Percentiles rank a stretch among this genome's conserved stretches.
Conservation (phyloP, 2,329 filamentous ascomycete genomes). For the Phyllosticta citriasiana region DNA sequence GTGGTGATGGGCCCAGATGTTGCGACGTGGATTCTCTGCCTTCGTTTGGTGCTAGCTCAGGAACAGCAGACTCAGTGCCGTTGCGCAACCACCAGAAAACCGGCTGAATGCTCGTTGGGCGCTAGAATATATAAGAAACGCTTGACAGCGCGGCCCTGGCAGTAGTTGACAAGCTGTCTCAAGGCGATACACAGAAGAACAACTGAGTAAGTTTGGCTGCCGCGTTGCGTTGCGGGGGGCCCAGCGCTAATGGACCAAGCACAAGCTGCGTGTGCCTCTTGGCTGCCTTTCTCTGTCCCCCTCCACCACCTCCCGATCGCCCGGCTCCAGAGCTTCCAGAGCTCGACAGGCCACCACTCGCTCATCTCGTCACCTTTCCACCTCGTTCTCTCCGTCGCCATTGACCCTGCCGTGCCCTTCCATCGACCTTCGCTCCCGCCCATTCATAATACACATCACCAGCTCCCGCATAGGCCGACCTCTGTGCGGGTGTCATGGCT, state of each 20-base stretch:
- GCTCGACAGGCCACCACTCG: not conserved
- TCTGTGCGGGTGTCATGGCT: conserved; percentile 2
- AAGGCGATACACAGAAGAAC: not conserved
- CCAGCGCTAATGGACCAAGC: not conserved
- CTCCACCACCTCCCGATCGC: not conserved
- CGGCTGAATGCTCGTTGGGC: not conserved
- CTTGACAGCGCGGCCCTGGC: not conserved
- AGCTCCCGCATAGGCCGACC: not conserved
- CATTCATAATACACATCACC: not conserved
- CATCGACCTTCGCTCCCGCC: not conserved
- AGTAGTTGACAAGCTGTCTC: not conserved
- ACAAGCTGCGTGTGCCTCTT: not conserved
- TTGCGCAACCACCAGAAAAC: not conserved
- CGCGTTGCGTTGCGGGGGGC: not conserved
- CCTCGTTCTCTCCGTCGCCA: not conserved
- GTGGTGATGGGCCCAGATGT: not conserved
- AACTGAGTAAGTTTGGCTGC: not conserved
- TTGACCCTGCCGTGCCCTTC: not conserved
- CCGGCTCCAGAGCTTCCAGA: not conserved
- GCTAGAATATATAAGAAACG: not conserved
- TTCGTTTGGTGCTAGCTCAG: not conserved
- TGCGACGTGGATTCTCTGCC: not conserved
- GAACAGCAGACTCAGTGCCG: not conserved
- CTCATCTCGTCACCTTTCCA: not conserved
- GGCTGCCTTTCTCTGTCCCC: not conserved